Evolutionary conservation across 2,329 filamentous ascomycete species (phyloP).

Genomic region (Fusarium nygamai): DNA sequence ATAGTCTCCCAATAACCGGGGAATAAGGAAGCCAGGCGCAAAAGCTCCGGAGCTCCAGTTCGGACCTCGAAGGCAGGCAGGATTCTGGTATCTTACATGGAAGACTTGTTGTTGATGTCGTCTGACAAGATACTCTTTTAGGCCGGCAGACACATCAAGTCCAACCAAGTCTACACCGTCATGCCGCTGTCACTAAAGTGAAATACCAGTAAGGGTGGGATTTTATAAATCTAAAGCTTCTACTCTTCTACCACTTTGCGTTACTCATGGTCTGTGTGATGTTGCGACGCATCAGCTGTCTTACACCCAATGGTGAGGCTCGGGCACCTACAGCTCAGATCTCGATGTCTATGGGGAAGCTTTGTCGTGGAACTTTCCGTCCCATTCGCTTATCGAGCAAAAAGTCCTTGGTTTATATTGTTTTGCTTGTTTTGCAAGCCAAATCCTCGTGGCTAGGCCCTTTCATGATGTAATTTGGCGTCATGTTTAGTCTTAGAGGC

Average conservation of each 20-base stretch:
- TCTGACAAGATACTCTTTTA: neutral
- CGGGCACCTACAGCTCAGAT: conserved; percentile 1
- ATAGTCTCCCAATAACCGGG: neutral
- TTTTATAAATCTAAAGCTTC: neutral
- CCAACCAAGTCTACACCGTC: neutral
- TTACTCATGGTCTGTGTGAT: neutral
- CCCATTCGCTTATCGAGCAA: neutral
- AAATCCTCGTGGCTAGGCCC: conserved; percentile 9
- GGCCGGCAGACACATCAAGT: neutral
- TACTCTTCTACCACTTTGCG: neutral
- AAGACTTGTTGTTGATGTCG: neutral
- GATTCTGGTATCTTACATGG: neutral
- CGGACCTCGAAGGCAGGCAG: neutral
- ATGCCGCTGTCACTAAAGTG: neutral
- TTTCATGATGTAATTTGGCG: conserved; percentile 38
- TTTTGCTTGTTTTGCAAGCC: neutral
- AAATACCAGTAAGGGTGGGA: neutral
- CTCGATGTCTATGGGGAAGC: conserved; percentile 18
- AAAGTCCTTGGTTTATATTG: neutral
- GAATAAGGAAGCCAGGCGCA: neutral
- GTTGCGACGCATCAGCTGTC: neutral
- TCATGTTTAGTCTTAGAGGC: conserved; percentile 25
- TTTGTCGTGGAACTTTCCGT: conserved; percentile 20
- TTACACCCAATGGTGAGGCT: neutral
- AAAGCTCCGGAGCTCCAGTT: conserved; percentile 5